These are phyloP conservation scores for Phialemoniopsis sp. DNA, from an alignment of 2,329 filamentous ascomycete species.

Conservation along the genomic window DNA sequence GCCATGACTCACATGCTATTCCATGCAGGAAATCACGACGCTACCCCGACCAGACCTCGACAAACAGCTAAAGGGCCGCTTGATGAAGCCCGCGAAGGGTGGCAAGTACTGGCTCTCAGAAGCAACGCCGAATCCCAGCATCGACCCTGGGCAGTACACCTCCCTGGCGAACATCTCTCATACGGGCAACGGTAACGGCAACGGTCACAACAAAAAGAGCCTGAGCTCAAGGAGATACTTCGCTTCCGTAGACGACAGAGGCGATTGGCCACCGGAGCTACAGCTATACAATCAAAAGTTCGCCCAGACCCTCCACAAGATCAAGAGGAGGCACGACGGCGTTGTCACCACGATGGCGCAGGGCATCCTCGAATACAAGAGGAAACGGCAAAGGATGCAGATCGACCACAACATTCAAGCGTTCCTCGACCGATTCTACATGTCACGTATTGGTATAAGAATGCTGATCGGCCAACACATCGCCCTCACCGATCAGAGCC, in stretches of 20 bases:
- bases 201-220: conserved; percentile 34
- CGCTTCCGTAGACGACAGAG: conserved; percentile 81
- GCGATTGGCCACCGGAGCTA: conserved; percentile 90
- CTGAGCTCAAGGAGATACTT: conserved; percentile 73
- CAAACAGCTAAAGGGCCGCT: conserved; percentile 70
- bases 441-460: conserved; percentile 97
- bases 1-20: conserved; percentile 3
- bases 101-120: conserved; percentile 71
- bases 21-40: conserved; percentile 80
- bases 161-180: conserved; percentile 45
- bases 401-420: conserved; percentile 97
- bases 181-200: conserved; percentile 32
- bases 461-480: conserved; percentile 99
- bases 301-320: conserved; percentile 81
- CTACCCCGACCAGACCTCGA: conserved; percentile 74
- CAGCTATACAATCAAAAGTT: conserved; percentile 93
- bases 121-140: conserved; percentile 85
- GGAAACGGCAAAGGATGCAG: conserved; percentile 92
- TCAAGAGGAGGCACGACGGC: conserved; percentile 93
- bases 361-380: conserved; percentile 97
- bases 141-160: conserved; percentile 76
- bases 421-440: conserved; percentile 98
- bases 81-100: conserved; percentile 64
- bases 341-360: conserved; percentile 98
- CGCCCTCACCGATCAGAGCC: conserved; percentile 87